Evolutionary conservation across 148 eudicot genomes (phyloP).

Genomic region (Limonium bicolor): DNA sequence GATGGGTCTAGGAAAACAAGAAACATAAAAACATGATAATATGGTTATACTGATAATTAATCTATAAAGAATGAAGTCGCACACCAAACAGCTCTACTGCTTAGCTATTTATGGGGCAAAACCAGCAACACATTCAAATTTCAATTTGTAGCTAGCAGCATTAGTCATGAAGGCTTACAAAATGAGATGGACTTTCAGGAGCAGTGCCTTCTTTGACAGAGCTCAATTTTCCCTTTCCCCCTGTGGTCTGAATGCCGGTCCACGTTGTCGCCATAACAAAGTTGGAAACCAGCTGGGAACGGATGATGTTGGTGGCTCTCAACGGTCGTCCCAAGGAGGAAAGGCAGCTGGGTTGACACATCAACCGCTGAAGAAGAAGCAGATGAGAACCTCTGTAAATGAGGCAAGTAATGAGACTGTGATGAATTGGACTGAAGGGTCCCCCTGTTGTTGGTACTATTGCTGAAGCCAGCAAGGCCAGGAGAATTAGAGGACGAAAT

Average conservation of each 20-base stretch:
- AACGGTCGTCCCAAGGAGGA: slow-evolving; percentile 45
- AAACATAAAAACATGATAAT: no score
- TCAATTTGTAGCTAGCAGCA: neutral
- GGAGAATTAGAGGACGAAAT: slow-evolving; percentile 33
- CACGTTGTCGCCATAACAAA: slow-evolving; percentile 43
- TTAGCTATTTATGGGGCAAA: neutral
- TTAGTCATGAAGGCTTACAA: slow-evolving; percentile 3
- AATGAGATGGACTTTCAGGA: slow-evolving; percentile 7
- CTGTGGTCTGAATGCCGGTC: slow-evolving; percentile 45
- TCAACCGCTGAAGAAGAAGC: slow-evolving; percentile 33
- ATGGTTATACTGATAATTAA: no score
- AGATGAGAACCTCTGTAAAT: slow-evolving; percentile 50
- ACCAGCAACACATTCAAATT: neutral
- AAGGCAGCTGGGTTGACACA: slow-evolving; percentile 40
- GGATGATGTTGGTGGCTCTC: slow-evolving; percentile 29
- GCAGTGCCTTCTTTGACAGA: neutral
- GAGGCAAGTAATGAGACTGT: slow-evolving; percentile 42
- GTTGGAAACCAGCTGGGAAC: slow-evolving; percentile 56
- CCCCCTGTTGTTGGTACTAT: slow-evolving; percentile 90
- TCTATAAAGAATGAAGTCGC: neutral
- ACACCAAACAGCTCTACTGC: neutral
- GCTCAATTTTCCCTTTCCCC: slow-evolving; percentile 65
- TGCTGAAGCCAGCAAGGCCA: slow-evolving; percentile 33
- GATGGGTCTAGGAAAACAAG: no score
- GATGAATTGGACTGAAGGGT: slow-evolving; percentile 99